A percentile compares a stretch with the other conserved stretches of the same genome.
Conservation (phyloP, 2,329 filamentous ascomycete species). For the Colletotrichum euphorbiae region DNA sequence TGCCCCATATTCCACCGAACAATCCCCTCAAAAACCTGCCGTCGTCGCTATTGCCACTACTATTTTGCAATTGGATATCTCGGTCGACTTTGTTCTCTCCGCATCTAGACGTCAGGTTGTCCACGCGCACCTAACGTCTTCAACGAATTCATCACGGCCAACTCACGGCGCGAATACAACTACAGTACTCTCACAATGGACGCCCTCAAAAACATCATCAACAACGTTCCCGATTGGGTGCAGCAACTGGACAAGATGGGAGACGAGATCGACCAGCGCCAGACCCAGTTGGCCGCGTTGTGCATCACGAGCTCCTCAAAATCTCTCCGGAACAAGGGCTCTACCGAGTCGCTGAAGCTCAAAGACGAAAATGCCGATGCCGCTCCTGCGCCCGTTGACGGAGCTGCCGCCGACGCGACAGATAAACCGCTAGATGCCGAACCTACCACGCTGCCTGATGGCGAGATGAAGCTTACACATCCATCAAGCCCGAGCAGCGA, state of each 20-base stretch:
- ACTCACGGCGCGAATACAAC: constrained; percentile 45
- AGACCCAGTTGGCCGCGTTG: constrained; percentile 68
- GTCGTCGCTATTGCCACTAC: constrained; percentile 4
- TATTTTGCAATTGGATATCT: constrained; percentile 8
- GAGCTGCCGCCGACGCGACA: neutral
- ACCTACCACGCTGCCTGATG: constrained; percentile 21
- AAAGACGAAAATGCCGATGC: constrained; percentile 54
- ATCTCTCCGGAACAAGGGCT: constrained; percentile 63
- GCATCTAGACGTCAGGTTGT: constrained; percentile 46
- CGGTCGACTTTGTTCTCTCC: neutral
- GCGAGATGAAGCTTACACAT: constrained; percentile 2
- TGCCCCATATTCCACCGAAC: constrained; percentile 25
- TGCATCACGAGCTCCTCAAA: constrained; percentile 49
- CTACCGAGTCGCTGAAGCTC: constrained; percentile 65
- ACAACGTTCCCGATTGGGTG: constrained; percentile 71
- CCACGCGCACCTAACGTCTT: constrained; percentile 45
- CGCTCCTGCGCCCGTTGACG: constrained; percentile 14
- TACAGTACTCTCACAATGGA: constrained; percentile 61
- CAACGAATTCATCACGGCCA: constrained; percentile 46
- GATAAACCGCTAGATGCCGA: neutral
- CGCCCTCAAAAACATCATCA: constrained; percentile 65
- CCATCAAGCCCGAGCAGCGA: constrained; percentile 50
- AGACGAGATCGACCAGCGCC: constrained; percentile 70
- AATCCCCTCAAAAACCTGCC: constrained; percentile 23
- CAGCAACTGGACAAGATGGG: constrained; percentile 69